Evolutionary conservation across 1,284 basidiomycete genomes (phyloP).

Genomic region (Trichosporon sp.): DNA sequence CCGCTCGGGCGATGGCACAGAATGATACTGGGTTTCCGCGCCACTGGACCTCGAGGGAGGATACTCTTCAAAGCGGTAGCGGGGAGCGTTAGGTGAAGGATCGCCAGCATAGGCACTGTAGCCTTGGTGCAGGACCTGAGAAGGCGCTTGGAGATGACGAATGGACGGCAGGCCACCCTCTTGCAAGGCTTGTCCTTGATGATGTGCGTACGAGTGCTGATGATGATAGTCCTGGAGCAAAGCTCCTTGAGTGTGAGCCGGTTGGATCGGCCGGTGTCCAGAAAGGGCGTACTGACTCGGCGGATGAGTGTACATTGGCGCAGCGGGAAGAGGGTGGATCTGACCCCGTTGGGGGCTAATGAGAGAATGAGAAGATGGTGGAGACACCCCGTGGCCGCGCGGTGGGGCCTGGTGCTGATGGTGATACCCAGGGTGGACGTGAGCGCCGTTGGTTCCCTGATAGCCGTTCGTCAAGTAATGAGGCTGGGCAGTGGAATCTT

Average conservation of each 20-base stretch:
- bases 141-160: neutral
- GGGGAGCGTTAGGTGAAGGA: too few species aligned
- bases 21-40: neutral
- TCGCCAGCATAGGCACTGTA: neutral
- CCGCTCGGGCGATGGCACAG: neutral
- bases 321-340: too few species aligned
- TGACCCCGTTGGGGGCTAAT: too few species aligned
- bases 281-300: neutral
- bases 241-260: neutral
- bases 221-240: neutral
- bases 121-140: neutral
- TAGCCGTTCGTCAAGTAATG: too few species aligned
- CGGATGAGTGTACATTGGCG: neutral
- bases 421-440: neutral
- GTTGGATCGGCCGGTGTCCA: neutral
- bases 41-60: neutral
- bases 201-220: neutral
- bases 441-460: neutral
- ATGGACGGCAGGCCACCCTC: too few species aligned
- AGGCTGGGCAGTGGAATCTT: neutral
- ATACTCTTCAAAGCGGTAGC: neutral
- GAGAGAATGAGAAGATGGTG: too few species aligned
- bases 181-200: neutral
- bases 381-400: neutral
- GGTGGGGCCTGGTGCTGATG: constrained; percentile 1